These are phyloP conservation scores for Rubia balearica DNA, from an alignment of 305 asterid genomes.

Conservation along the genomic window DNA sequence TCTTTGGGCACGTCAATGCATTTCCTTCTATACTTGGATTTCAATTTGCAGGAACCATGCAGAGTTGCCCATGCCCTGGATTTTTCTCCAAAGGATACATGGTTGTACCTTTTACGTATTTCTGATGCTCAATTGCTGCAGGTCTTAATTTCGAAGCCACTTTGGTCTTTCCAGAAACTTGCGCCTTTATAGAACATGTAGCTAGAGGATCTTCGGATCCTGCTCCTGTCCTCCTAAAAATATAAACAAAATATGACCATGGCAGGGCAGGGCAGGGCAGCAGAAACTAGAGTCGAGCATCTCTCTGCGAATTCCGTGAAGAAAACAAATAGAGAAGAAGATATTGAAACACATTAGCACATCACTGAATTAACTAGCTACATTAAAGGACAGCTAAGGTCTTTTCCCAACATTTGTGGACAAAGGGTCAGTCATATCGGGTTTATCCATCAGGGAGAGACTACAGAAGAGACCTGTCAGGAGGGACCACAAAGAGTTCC, in stretches of 20 bases:
- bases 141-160: conserved; percentile 25
- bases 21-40: not conserved
- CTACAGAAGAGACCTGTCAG: too few relatives aligned
- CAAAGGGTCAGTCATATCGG: not conserved
- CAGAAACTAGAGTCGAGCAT: too few relatives aligned
- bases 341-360: not conserved
- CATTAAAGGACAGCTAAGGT: not conserved
- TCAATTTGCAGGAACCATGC: conserved; percentile 50
- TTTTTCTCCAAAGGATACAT: conserved; percentile 83
- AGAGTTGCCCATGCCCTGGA: conserved; percentile 73
- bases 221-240: conserved; percentile 65
- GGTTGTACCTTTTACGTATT: conserved; percentile 49
- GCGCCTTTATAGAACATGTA: conserved; percentile 54
- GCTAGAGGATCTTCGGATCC: conserved; percentile 67
- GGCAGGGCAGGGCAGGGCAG: too few relatives aligned
- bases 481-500: not conserved
- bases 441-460: not conserved
- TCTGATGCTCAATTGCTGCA: conserved; percentile 51
- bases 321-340: not conserved
- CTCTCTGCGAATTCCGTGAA: not conserved
- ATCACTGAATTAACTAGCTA: not conserved
- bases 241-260: not conserved
- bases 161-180: conserved; percentile 26
- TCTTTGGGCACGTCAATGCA: too few relatives aligned
- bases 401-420: not conserved